Evolutionary conservation across 2,329 filamentous ascomycete species (phyloP).

Genomic region (Corynespora cassiicola): DNA sequence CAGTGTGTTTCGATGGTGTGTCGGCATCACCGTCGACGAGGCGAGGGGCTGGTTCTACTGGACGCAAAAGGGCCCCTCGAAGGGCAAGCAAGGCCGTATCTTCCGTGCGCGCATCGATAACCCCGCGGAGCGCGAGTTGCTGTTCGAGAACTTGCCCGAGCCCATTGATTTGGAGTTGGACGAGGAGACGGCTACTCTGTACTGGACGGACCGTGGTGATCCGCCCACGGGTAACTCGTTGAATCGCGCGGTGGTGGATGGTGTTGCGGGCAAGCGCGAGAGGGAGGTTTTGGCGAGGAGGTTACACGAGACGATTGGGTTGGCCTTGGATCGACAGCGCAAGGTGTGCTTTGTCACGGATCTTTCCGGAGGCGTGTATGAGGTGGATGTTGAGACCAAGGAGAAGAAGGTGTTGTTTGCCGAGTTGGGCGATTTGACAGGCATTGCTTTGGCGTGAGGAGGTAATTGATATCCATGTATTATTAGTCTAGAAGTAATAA

Average conservation of each 20-base stretch:
- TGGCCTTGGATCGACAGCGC: constrained; percentile 17
- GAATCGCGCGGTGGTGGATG: constrained; percentile 46
- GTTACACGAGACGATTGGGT: constrained; percentile 31
- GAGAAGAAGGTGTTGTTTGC: constrained; percentile 20
- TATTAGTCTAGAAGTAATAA: no score
- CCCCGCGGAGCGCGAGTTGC: constrained; percentile 29
- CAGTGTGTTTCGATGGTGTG: constrained; percentile 63
- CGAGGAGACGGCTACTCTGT: constrained; percentile 52
- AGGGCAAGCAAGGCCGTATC: constrained; percentile 59
- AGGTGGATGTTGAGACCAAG: constrained; percentile 16
- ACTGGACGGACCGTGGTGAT: constrained; percentile 69
- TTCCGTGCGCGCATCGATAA: constrained; percentile 58
- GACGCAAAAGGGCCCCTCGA: constrained; percentile 65
- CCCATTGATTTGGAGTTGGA: constrained; percentile 66
- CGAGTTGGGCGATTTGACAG: constrained; percentile 18
- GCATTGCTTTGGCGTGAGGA: constrained; percentile 21
- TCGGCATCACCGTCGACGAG: constrained; percentile 60
- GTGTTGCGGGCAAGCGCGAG: constrained; percentile 5
- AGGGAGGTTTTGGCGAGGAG: constrained; percentile 18
- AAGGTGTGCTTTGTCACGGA: constrained; percentile 21
- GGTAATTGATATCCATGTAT: no score
- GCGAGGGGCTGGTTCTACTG: constrained; percentile 60
- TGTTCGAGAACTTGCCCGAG: constrained; percentile 36
- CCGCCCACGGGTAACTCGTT: constrained; percentile 61
- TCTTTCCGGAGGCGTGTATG: constrained; percentile 23